Conservation (phyloP, 768 basidiomycete genomes). For the Lactarius akahatsu region DNA sequence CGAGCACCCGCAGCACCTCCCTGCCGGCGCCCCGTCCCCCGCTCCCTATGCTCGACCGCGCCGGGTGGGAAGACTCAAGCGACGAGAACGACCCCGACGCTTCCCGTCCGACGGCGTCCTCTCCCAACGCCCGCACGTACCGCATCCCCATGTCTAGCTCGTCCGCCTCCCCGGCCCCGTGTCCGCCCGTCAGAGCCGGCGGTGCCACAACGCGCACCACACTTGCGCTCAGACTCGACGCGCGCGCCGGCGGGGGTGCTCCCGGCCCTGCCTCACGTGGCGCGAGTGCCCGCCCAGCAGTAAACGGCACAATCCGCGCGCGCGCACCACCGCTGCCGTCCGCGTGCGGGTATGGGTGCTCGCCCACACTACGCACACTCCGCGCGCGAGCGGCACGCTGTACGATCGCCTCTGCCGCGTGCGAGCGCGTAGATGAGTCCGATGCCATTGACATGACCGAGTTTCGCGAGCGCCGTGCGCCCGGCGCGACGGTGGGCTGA, state of each 20-base stretch:
- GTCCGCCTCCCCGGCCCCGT: slow-evolving; percentile 47
- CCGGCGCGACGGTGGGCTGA: slow-evolving; percentile 27
- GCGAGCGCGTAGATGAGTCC: slow-evolving; percentile 36
- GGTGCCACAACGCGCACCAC: slow-evolving; percentile 42
- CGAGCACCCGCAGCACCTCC: slow-evolving; percentile 28
- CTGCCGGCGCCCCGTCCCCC: slow-evolving; percentile 5
- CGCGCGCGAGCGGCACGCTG: slow-evolving; percentile 51
- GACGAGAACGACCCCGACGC: slow-evolving; percentile 56
- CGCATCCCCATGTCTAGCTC: slow-evolving; percentile 68
- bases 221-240: slow-evolving; percentile 65
- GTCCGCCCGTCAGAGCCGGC: not conserved
- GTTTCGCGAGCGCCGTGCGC: slow-evolving; percentile 28
- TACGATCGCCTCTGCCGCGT: slow-evolving; percentile 47
- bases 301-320: slow-evolving; percentile 71
- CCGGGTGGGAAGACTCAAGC: slow-evolving; percentile 56
- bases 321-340: slow-evolving; percentile 36
- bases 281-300: slow-evolving; percentile 63
- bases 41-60: slow-evolving; percentile 31
- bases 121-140: slow-evolving; percentile 69
- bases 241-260: slow-evolving; percentile 34
- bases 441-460: slow-evolving; percentile 36
- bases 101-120: slow-evolving; percentile 41
- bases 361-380: slow-evolving; percentile 48
- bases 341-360: slow-evolving; percentile 38
- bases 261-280: slow-evolving; percentile 40